phyloP scores from a whole-genome alignment of 768 basidiomycete genomes.

The Phylloporus sp. region DNA sequence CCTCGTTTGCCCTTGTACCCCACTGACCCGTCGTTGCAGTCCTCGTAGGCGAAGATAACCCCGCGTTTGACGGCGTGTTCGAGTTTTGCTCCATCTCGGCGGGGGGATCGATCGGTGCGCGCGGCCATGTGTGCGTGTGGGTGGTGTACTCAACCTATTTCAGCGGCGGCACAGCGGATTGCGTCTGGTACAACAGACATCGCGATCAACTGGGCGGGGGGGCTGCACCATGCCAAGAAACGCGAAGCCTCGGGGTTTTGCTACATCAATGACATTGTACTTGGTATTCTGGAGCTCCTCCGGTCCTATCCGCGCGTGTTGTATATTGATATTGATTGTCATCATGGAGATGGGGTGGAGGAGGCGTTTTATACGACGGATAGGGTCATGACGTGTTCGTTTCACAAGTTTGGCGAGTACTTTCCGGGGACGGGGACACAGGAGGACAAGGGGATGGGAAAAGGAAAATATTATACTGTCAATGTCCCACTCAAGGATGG shows the following conservation, averaged over 20 bases:
- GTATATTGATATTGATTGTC: slow-evolving; percentile 97
- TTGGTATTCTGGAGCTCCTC: slow-evolving; percentile 90
- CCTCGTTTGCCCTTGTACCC: neutral
- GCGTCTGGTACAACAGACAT: slow-evolving; percentile 76
- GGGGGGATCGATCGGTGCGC: slow-evolving; percentile 86
- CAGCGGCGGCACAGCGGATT: slow-evolving; percentile 74
- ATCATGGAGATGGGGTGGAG: slow-evolving; percentile 98
- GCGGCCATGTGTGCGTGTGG: neutral
- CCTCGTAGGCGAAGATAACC: slow-evolving; percentile 88
- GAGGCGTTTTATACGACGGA: slow-evolving; percentile 98
- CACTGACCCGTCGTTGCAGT: slow-evolving; percentile 26
- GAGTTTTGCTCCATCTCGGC: slow-evolving; percentile 98
- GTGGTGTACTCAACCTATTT: neutral
- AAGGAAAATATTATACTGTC: slow-evolving; percentile 82
- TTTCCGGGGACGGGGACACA: slow-evolving; percentile 80
- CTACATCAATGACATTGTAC: slow-evolving; percentile 97
- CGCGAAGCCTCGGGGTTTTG: slow-evolving; percentile 97
- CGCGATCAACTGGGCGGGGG: slow-evolving; percentile 96
- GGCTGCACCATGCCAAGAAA: slow-evolving; percentile 99
- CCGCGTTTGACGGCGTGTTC: slow-evolving; percentile 92
- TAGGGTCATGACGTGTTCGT: slow-evolving; percentile 94
- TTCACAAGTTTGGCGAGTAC: slow-evolving; percentile 92
- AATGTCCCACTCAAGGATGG: slow-evolving; percentile 96
- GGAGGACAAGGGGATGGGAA: slow-evolving; percentile 78
- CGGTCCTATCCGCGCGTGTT: slow-evolving; percentile 82